phyloP scores from a whole-genome alignment of 345 rosid genomes.

The Populus simonii region DNA sequence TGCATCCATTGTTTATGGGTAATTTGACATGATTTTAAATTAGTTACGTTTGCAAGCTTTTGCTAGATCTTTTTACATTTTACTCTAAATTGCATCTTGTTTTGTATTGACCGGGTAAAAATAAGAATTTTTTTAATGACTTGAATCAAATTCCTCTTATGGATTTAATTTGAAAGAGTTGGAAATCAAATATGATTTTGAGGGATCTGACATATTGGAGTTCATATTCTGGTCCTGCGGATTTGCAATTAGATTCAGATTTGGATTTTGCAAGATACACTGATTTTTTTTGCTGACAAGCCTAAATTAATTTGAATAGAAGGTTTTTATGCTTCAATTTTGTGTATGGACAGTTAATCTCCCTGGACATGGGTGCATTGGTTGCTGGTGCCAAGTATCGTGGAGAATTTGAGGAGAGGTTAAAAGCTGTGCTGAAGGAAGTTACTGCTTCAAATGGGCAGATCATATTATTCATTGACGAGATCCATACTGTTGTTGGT shows the following conservation, averaged over 20 bases:
- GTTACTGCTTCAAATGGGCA: constrained; percentile 88
- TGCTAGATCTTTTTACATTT: too few species aligned
- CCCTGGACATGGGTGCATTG: constrained; percentile 85
- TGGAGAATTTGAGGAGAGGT: constrained; percentile 80
- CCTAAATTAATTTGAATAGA: not conserved
- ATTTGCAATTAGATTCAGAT: not conserved
- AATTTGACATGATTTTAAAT: not conserved
- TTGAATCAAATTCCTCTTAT: too few species aligned
- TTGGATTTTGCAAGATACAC: too few species aligned
- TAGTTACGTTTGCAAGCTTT: not conserved
- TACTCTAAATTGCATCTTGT: too few species aligned
- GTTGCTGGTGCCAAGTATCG: constrained; percentile 88
- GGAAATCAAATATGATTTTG: not conserved
- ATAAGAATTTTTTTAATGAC: too few species aligned
- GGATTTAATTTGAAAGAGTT: not conserved
- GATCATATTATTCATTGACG: constrained; percentile 81
- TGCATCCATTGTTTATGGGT: not conserved
- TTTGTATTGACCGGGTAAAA: too few species aligned
- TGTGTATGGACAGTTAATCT: constrained; percentile 51
- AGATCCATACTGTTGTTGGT: constrained; percentile 87
- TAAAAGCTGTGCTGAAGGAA: constrained; percentile 92
- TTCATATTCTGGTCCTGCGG: not conserved
- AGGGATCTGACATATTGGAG: not conserved
- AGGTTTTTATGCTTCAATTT: not conserved
- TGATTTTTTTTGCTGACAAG: not conserved